phyloP scores from a whole-genome alignment of 345 rosid species.

The Lepidium africanum region DNA sequence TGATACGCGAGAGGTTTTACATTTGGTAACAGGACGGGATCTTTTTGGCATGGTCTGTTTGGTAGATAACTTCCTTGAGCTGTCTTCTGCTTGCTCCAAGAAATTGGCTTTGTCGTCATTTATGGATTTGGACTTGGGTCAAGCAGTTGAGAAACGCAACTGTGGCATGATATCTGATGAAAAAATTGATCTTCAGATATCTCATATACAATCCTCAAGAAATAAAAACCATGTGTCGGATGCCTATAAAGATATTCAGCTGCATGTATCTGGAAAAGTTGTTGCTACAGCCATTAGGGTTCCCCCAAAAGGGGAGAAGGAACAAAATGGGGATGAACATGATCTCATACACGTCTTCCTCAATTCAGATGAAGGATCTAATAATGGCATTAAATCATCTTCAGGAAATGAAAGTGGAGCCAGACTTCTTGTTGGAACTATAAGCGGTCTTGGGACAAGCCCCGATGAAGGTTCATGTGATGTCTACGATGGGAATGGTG shows the following conservation, averaged over 20 bases:
- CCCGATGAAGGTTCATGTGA: constrained; percentile 79
- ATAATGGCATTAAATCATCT: constrained; percentile 16
- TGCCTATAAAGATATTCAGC: constrained; percentile 77
- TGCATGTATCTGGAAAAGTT: constrained; percentile 64
- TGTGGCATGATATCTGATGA: constrained; percentile 11
- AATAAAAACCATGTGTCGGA: constrained; percentile 36
- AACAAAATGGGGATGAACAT: constrained; percentile 35
- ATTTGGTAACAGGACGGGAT: constrained; percentile 84
- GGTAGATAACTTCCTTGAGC: constrained; percentile 39
- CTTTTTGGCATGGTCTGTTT: constrained; percentile 89
- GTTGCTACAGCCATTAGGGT: constrained; percentile 73
- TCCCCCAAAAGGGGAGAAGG: constrained; percentile 49
- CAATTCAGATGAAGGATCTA: constrained; percentile 32
- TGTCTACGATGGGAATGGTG: constrained; percentile 64
- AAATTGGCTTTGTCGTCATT: constrained; percentile 38
- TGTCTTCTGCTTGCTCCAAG: constrained; percentile 36
- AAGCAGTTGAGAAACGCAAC: constrained; percentile 27
- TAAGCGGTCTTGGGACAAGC: constrained; percentile 64
- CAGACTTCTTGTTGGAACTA: constrained; percentile 55
- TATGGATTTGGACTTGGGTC: constrained; percentile 19
- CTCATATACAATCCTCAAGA: constrained; percentile 28
- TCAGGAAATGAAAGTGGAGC: constrained; percentile 25
- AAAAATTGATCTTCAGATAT: constrained; percentile 20
- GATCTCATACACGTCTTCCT: constrained; percentile 78
- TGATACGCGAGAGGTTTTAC: constrained; percentile 72